These are phyloP conservation scores for Dryadomyces quercus-mongolicae DNA, from an alignment of 2,329 filamentous ascomycete species.

Conservation along the genomic window DNA sequence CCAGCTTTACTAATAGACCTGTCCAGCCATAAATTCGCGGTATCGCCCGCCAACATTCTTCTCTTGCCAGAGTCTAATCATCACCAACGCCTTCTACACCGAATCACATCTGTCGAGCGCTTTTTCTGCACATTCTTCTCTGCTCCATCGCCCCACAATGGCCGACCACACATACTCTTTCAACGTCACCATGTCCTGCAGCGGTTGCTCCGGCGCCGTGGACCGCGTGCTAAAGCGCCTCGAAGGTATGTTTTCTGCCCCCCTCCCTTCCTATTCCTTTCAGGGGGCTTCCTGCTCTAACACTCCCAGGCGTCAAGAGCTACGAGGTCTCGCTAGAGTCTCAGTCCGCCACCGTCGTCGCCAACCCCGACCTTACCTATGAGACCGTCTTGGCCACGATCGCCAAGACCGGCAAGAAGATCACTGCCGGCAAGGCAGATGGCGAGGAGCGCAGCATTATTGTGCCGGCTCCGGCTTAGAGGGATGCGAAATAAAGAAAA, in stretches of 20 bases:
- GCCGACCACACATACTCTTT: constrained; percentile 88
- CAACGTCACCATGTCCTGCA: constrained; percentile 86
- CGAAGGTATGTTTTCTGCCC: constrained; percentile 45
- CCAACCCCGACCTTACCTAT: constrained; percentile 59
- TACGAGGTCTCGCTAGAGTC: constrained; percentile 80
- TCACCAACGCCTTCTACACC: neutral
- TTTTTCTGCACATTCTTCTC: neutral
- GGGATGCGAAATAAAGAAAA: neutral
- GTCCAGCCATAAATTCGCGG: neutral
- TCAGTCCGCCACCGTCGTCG: constrained; percentile 69
- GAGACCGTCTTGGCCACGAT: constrained; percentile 77
- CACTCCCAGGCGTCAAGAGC: constrained; percentile 59
- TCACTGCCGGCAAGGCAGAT: constrained; percentile 65
- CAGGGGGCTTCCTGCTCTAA: constrained; percentile 1
- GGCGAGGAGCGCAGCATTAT: constrained; percentile 44
- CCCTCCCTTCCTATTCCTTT: neutral
- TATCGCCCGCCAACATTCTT: neutral
- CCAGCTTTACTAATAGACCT: neutral
- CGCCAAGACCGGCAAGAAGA: constrained; percentile 88
- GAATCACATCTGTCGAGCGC: neutral
- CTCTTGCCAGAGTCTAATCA: neutral
- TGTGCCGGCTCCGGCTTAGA: constrained; percentile 20
- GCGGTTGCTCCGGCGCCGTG: constrained; percentile 90
- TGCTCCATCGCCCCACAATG: constrained; percentile 34
- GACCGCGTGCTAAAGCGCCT: constrained; percentile 87